Evolutionary conservation across 441 rosid species (phyloP), one percentile per base, ranked within the genome.

Genomic region (Geranium incanum): DNA sequence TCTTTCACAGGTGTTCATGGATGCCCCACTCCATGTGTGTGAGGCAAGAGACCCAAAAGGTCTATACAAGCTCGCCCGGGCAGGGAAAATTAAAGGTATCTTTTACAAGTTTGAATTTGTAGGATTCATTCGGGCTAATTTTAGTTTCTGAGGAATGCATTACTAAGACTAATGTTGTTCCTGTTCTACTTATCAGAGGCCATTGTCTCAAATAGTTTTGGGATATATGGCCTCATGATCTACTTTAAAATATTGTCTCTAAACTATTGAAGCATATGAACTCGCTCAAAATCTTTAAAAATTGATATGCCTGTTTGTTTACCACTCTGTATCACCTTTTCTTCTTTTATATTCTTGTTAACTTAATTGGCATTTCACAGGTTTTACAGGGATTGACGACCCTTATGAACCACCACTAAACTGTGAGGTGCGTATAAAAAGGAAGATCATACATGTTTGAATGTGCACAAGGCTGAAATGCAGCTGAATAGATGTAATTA

Each of bases 31-130:
- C 59, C 76, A 81, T 37, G 81, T 86, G 71, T 88, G 93, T 13
- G 94, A 88, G 86, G 81, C 83, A 5, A 85, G 91, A 77, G 93
- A 88, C 76, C 88, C 91, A 36, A 86, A 88, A 77, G 93, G 91
- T 66, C 78, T 88, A 69, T 88, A 88, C 80, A 85, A 84, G 76
- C 91, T 88, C 60, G 93, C 91, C 62, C 86, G 93, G 65, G 93
- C 91, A 18, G 91, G 93, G 64, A 88, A 85, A 80, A 85, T 88
- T 74, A 86, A 84, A 84, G 91, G 91, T 85, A 21, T 45, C 36
- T 71, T 33, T n/a, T 36, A 36, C 43, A 11, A 62, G 38, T 67
- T 77, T 62, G 67, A 62, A 57, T 43, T 68, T 48, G 41, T 72
- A 64, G 45, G 43, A 66, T 6, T 19, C 33, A 64, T 69, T 18